A percentile compares a stretch with the other conserved stretches of the same genome.
These are phyloP conservation scores for Neurospora sp. DNA, from an alignment of 495 filamentous ascomycete species.

Conservation along the genomic window DNA sequence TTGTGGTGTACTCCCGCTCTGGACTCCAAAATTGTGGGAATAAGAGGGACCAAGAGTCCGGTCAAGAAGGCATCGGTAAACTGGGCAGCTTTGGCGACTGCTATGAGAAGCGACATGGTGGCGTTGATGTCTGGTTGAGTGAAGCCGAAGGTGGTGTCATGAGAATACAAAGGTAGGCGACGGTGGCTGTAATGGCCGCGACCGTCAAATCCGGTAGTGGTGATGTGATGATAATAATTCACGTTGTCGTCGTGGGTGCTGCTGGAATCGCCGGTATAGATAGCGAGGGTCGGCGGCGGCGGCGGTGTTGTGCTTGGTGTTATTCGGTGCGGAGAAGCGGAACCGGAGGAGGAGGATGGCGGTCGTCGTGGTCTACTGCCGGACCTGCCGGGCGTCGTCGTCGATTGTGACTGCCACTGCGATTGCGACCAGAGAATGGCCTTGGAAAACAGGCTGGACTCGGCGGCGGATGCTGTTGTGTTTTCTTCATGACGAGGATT, in stretches of 20 bases:
- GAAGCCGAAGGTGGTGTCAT: neutral
- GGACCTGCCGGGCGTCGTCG: neutral
- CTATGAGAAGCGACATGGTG: neutral
- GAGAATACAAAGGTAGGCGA: neutral
- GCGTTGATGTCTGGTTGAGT: neutral
- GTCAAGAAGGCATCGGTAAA: neutral
- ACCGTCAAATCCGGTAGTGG: neutral
- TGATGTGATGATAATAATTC: neutral
- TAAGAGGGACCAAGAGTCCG: slow-evolving; percentile 9
- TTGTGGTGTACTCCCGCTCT: slow-evolving; percentile 6
- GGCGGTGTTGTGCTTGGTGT: neutral
- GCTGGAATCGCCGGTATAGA: neutral
- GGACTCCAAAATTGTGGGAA: slow-evolving; percentile 15
- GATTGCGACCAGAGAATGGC: neutral
- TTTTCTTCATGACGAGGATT: neutral
- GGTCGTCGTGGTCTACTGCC: neutral
- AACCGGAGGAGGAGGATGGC: neutral
- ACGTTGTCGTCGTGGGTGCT: neutral
- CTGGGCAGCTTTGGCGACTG: neutral
- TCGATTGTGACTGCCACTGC: neutral
- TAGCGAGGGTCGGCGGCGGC: neutral
- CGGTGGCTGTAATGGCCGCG: neutral
- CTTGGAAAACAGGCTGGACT: neutral
- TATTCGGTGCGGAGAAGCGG: neutral
- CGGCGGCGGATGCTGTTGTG: neutral